phyloP scores from a whole-genome alignment of 768 basidiomycete genomes.

The Asterophora parasitica region DNA sequence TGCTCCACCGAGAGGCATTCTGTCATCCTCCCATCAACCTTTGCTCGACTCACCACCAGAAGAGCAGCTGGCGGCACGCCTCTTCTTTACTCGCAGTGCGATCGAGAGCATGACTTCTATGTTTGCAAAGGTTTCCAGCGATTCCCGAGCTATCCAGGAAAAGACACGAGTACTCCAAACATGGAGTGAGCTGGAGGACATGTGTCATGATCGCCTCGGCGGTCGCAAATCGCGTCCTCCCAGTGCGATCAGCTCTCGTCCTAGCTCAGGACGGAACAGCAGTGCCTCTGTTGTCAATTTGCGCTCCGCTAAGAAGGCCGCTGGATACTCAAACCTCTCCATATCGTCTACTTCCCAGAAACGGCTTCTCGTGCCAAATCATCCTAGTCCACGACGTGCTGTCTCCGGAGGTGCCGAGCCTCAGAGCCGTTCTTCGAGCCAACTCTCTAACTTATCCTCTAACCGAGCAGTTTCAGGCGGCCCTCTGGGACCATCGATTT shows the following conservation, averaged over 20 bases:
- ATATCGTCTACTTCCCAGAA: conserved; percentile 33
- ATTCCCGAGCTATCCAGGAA: conserved; percentile 58
- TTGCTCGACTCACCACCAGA: conserved; percentile 46
- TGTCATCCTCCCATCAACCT: conserved; percentile 47
- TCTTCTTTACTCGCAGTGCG: conserved; percentile 55
- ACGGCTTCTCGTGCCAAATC: conserved; percentile 44
- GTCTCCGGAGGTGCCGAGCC: conserved; percentile 41
- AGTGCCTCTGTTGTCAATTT: conserved; percentile 36
- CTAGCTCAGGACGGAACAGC: conserved; percentile 55
- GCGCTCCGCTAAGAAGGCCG: conserved; percentile 25
- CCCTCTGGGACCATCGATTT: conserved; percentile 46
- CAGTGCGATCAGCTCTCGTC: conserved; percentile 59
- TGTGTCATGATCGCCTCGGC: conserved; percentile 64
- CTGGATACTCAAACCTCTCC: conserved; percentile 37
- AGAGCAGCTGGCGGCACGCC: conserved; percentile 59
- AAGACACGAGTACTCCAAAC: conserved; percentile 68
- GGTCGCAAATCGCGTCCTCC: conserved; percentile 60
- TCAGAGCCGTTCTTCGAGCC: conserved; percentile 51
- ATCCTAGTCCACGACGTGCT: conserved; percentile 40
- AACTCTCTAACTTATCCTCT: conserved; percentile 49
- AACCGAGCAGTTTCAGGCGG: conserved; percentile 65
- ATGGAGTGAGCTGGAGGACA: conserved; percentile 77
- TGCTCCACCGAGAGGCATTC: conserved; percentile 43
- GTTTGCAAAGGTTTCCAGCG: conserved; percentile 44
- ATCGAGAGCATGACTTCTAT: conserved; percentile 43